phyloP scores from a whole-genome alignment of 148 eudicot species.

The Cornus controversa region DNA sequence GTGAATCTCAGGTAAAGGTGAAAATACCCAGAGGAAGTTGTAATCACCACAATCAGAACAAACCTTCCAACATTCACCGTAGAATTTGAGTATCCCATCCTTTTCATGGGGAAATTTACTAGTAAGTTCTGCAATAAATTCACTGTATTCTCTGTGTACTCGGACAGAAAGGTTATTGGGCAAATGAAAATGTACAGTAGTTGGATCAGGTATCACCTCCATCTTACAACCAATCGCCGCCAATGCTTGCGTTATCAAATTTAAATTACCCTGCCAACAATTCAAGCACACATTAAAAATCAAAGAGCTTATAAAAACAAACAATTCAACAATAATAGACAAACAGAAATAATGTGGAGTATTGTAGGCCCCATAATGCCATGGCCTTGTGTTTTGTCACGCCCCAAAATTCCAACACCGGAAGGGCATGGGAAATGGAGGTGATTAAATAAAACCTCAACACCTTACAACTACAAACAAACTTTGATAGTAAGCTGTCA shows the following conservation, averaged over 20 bases:
- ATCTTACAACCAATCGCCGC: slow-evolving; percentile 88
- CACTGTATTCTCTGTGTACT: slow-evolving; percentile 81
- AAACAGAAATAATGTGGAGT: not conserved
- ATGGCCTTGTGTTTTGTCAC: too few relatives aligned
- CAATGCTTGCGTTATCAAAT: slow-evolving; percentile 91
- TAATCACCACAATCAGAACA: slow-evolving; percentile 40
- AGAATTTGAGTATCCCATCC: slow-evolving; percentile 84
- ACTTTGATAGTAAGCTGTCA: too few relatives aligned
- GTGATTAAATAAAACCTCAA: too few relatives aligned
- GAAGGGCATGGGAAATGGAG: too few relatives aligned
- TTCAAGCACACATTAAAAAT: slow-evolving; percentile 3
- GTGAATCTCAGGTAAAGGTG: slow-evolving; percentile 11
- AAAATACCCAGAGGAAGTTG: slow-evolving; percentile 19
- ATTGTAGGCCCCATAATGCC: too few relatives aligned
- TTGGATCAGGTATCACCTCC: slow-evolving; percentile 93
- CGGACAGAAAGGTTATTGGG: slow-evolving; percentile 79
- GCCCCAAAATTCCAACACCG: too few relatives aligned
- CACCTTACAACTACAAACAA: too few relatives aligned
- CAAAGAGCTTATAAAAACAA: slow-evolving; percentile 11
- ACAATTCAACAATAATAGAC: not conserved
- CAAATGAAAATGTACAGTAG: slow-evolving; percentile 95
- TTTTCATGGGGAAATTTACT: slow-evolving; percentile 86
- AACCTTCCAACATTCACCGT: slow-evolving; percentile 94
- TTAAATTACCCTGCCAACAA: slow-evolving; percentile 77
- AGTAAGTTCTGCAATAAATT: slow-evolving; percentile 68